A percentile compares a stretch with the other conserved stretches of the same genome.
These are phyloP conservation scores for Plantago major DNA, from an alignment of 257 asterid genomes.

Conservation along the genomic window DNA sequence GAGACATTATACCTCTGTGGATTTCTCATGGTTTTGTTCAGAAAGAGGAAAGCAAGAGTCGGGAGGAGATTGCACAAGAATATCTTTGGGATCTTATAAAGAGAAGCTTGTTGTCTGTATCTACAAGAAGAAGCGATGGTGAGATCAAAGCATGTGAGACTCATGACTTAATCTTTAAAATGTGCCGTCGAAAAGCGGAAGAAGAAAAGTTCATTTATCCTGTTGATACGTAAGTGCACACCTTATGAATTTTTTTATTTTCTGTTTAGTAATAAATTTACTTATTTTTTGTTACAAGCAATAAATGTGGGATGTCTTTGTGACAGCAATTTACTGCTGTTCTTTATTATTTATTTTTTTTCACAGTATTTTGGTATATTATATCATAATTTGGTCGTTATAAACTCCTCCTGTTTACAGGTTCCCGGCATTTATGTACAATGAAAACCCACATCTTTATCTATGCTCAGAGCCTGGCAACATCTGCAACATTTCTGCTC, in stretches of 20 bases:
- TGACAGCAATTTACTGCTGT: too few species aligned
- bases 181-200: background rate
- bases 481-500: background rate
- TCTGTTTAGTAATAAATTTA: too few species aligned
- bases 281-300: too few species aligned
- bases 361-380: background rate
- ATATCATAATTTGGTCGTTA: too few species aligned
- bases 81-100: background rate
- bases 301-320: too few species aligned
- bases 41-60: background rate
- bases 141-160: background rate
- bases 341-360: too few species aligned
- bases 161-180: background rate
- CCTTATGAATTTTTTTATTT: background rate
- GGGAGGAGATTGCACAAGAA: background rate
- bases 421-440: background rate
- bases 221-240: background rate
- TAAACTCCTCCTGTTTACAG: background rate
- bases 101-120: background rate
- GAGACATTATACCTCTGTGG: background rate
- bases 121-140: background rate
- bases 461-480: background rate
- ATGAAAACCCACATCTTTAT: background rate
- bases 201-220: background rate
- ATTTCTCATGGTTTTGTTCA: slow-evolving; percentile 2